phyloP scores from a whole-genome alignment of 2,329 filamentous ascomycete species.

The Fusarium miscanthi region DNA sequence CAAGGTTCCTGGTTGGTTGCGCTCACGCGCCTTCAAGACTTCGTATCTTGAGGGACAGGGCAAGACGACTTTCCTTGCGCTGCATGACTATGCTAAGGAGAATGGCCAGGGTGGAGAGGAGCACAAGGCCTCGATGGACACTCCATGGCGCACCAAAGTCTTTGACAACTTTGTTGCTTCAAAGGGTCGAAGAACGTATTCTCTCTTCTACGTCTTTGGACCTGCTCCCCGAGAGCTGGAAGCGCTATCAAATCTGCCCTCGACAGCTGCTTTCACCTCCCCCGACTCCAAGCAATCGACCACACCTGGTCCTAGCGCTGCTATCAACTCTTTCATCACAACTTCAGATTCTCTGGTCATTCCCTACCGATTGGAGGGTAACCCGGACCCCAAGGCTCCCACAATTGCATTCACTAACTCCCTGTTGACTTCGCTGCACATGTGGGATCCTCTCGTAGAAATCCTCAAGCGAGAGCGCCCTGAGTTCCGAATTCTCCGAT shows the following conservation, averaged over 20 bases:
- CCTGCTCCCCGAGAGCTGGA: conserved; percentile 76
- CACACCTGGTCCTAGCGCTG: conserved; percentile 60
- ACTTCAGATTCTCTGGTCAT: conserved; percentile 75
- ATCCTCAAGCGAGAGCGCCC: conserved; percentile 70
- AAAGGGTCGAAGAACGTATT: conserved; percentile 70
- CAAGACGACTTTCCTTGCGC: conserved; percentile 66
- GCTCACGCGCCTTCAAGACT: conserved; percentile 76
- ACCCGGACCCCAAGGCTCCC: conserved; percentile 72
- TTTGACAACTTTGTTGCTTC: conserved; percentile 67
- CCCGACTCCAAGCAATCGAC: conserved; percentile 68
- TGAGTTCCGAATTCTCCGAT: conserved; percentile 79
- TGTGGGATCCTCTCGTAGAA: conserved; percentile 82
- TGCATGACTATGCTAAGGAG: conserved; percentile 77
- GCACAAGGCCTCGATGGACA: conserved; percentile 71
- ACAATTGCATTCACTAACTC: conserved; percentile 83
- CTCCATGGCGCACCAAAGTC: conserved; percentile 70
- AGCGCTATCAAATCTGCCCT: conserved; percentile 63
- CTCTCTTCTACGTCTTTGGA: conserved; percentile 84
- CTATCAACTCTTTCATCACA: conserved; percentile 75
- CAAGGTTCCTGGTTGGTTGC: conserved; percentile 82
- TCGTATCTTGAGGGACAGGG: conserved; percentile 68
- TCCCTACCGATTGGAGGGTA: conserved; percentile 81
- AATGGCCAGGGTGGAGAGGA: conserved; percentile 76
- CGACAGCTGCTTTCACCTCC: conserved; percentile 62
- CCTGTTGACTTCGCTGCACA: conserved; percentile 79